Conservation (phyloP, 192 early-diverging fungal species). For the Backusella australiensis region DNA sequence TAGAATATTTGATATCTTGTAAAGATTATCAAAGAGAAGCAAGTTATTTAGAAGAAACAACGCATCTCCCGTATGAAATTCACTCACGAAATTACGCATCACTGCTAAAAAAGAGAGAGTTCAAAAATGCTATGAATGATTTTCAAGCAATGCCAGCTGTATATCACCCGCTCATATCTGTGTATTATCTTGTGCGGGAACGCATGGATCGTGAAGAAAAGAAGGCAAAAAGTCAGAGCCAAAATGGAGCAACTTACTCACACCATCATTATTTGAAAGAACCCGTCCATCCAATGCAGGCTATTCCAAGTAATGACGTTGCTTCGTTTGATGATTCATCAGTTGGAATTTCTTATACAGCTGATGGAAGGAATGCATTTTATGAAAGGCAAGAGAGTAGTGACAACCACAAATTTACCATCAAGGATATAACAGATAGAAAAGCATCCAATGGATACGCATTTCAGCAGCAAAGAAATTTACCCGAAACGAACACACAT, state of each 20-base stretch:
- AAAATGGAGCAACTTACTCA: neutral
- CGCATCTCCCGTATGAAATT: neutral
- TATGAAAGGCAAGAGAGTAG: neutral
- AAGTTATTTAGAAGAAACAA: neutral
- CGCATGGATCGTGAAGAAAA: constrained; percentile 47
- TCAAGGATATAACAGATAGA: neutral
- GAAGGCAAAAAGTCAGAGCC: neutral
- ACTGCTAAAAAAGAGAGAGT: neutral
- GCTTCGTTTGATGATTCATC: neutral
- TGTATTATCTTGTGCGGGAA: constrained; percentile 81
- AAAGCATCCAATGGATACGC: neutral
- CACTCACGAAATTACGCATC: neutral
- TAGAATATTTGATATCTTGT: constrained; percentile 48
- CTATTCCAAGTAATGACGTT: neutral
- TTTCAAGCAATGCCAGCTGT: constrained; percentile 30
- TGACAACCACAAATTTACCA: neutral
- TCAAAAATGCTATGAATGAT: constrained; percentile 15
- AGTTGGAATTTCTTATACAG: neutral
- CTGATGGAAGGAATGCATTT: neutral
- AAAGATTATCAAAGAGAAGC: constrained; percentile 43
- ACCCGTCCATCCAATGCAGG: neutral
- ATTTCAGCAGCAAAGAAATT: neutral
- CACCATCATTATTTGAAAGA: neutral
- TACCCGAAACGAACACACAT: neutral
- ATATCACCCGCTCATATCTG: constrained; percentile 69